Percentiles rank a stretch among this genome's conserved stretches.
These are phyloP conservation scores for Xylariaceae sp. DNA, from an alignment of 2,329 filamentous ascomycete genomes.

Conservation along the genomic window DNA sequence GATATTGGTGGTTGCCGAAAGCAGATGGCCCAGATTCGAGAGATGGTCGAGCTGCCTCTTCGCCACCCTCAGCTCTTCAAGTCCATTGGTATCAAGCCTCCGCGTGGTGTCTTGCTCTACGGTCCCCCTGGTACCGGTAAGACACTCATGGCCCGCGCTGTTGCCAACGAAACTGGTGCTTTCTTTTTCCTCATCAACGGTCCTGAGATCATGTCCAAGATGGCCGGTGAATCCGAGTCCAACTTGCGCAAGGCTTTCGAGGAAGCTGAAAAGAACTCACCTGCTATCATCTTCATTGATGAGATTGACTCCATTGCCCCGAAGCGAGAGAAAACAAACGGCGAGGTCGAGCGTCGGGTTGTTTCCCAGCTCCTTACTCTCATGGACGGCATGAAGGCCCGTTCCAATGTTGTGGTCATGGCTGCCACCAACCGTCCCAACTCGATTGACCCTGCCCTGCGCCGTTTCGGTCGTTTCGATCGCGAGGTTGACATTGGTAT, in stretches of 20 bases:
- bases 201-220: conserved; percentile 99
- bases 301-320: conserved; percentile 99
- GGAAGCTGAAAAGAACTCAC: conserved; percentile 98
- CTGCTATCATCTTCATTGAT: conserved; percentile 98
- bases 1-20: conserved; percentile 99
- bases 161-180: conserved; percentile 96
- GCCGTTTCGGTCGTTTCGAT: conserved; percentile 97
- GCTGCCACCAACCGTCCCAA: conserved; percentile 97
- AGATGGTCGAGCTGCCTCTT: conserved; percentile 94
- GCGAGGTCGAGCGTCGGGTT: conserved; percentile 96
- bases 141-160: conserved; percentile 96
- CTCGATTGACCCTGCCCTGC: conserved; percentile 95
- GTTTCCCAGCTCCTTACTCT: conserved; percentile 92
- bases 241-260: conserved; percentile 99
- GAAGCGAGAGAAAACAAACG: conserved; percentile 99
- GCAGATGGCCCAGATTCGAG: conserved; percentile 99
- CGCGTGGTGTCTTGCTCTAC: conserved; percentile 93
- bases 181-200: conserved; percentile 99
- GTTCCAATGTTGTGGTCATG: conserved; percentile 98
- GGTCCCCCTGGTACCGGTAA: conserved; percentile 98
- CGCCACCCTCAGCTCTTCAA: conserved; percentile 99
- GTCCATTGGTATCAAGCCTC: conserved; percentile 99
- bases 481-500: conserved; percentile 98
- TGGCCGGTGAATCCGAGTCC: conserved; percentile 98
- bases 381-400: conserved; percentile 99